These are phyloP conservation scores for Nicotiana tomentosiformis DNA, from an alignment of 257 asterid genomes.

Conservation along the genomic window DNA sequence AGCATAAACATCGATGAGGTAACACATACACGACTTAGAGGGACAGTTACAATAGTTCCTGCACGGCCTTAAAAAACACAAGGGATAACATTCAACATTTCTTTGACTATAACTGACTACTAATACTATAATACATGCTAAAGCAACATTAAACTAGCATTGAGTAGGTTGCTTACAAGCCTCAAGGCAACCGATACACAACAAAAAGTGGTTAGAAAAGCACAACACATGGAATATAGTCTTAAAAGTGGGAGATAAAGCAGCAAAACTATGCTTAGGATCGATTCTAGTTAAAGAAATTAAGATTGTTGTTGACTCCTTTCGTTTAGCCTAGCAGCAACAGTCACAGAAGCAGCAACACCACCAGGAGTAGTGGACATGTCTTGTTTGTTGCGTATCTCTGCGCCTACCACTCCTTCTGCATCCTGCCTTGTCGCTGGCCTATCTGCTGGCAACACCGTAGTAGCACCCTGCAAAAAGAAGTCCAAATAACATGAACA, in stretches of 20 bases:
- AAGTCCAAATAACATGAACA: not conserved
- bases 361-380: slow-evolving; percentile 43
- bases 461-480: slow-evolving; percentile 34
- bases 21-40: too few species aligned
- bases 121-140: not conserved
- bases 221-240: not conserved
- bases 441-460: slow-evolving; percentile 43
- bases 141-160: not conserved
- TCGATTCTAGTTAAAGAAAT: not conserved
- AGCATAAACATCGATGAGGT: too few species aligned
- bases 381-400: slow-evolving; percentile 39
- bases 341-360: slow-evolving; percentile 54
- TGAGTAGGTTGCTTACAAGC: not conserved
- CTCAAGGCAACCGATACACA: not conserved
- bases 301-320: slow-evolving; percentile 4
- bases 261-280: not conserved
- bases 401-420: slow-evolving; percentile 45
- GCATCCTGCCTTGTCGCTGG: slow-evolving; percentile 64
- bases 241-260: not conserved
- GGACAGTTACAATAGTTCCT: too few species aligned
- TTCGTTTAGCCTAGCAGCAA: slow-evolving; percentile 53
- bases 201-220: not conserved
- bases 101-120: not conserved
- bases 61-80: not conserved
- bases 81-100: not conserved